These are phyloP conservation scores for Microascus cirrosus DNA, from an alignment of 2,329 filamentous ascomycete genomes.

Conservation along the genomic window DNA sequence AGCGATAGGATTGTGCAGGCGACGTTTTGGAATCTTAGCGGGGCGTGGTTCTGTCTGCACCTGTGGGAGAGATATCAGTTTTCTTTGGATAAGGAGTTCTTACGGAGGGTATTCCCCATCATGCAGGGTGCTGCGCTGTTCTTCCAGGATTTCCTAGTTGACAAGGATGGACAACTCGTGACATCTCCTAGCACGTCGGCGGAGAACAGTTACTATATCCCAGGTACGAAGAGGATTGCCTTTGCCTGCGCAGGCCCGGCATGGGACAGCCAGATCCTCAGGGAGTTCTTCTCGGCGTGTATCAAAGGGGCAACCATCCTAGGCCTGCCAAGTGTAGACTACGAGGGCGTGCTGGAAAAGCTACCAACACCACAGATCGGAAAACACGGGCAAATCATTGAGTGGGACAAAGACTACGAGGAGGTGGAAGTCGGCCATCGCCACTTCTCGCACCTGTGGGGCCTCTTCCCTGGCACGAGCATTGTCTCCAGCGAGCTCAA, in stretches of 20 bases:
- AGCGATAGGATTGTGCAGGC: slow-evolving; percentile 18
- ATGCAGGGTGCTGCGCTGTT: slow-evolving; percentile 23
- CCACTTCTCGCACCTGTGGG: slow-evolving; percentile 38
- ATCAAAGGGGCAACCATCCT: not conserved
- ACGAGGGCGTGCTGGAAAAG: not conserved
- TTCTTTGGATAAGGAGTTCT: not conserved
- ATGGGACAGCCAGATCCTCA: not conserved
- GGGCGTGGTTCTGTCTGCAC: no score
- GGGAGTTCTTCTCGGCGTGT: not conserved
- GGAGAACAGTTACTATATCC: not conserved
- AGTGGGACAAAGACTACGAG: slow-evolving; percentile 25
- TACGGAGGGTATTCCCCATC: slow-evolving; percentile 15
- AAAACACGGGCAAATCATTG: slow-evolving; percentile 23
- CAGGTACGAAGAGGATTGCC: not conserved
- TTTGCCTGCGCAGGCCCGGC: not conserved
- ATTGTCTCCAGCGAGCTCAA: not conserved
- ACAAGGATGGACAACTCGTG: slow-evolving; percentile 10
- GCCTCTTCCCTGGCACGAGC: slow-evolving; percentile 28
- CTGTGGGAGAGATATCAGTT: no score
- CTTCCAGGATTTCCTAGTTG: slow-evolving; percentile 23
- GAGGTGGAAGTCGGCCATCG: slow-evolving; percentile 35
- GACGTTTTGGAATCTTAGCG: no score
- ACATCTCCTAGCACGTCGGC: not conserved
- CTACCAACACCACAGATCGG: slow-evolving; percentile 6
- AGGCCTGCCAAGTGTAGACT: not conserved